These are phyloP conservation scores for Clitocybe nebularis DNA, from an alignment of 1,284 basidiomycete species.

Conservation along the genomic window DNA sequence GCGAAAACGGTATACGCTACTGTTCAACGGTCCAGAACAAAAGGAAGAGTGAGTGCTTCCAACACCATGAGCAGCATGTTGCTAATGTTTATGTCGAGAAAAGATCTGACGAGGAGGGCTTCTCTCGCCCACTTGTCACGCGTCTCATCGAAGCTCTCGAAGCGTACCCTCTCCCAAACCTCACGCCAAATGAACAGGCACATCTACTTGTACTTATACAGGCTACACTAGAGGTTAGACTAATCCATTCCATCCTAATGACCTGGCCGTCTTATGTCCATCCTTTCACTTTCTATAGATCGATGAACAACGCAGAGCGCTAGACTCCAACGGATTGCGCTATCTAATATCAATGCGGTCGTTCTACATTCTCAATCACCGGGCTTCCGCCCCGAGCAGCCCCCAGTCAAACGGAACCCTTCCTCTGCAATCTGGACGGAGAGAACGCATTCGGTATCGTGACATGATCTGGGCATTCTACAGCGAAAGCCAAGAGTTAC, in stretches of 20 bases:
- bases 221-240: constrained; percentile 82
- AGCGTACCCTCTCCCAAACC: constrained; percentile 57
- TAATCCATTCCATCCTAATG: background rate
- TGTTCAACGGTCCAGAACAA: constrained; percentile 39
- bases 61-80: background rate
- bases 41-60: constrained; percentile 38
- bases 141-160: constrained; percentile 65
- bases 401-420: constrained; percentile 37
- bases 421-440: constrained; percentile 43
- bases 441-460: constrained; percentile 79
- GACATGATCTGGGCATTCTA: constrained; percentile 96
- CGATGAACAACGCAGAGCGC: constrained; percentile 79
- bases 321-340: constrained; percentile 87
- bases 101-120: constrained; percentile 55
- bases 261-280: too few relatives aligned
- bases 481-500: constrained; percentile 85
- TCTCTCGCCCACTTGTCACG: constrained; percentile 59
- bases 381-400: constrained; percentile 45
- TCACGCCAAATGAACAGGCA: constrained; percentile 75
- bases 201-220: constrained; percentile 80
- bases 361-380: constrained; percentile 73
- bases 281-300: constrained; percentile 43
- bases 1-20: constrained; percentile 37
- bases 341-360: constrained; percentile 87
- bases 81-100: background rate